phyloP scores from a whole-genome alignment of 2,329 filamentous ascomycete species.

The Fusarium sulawesiense region DNA sequence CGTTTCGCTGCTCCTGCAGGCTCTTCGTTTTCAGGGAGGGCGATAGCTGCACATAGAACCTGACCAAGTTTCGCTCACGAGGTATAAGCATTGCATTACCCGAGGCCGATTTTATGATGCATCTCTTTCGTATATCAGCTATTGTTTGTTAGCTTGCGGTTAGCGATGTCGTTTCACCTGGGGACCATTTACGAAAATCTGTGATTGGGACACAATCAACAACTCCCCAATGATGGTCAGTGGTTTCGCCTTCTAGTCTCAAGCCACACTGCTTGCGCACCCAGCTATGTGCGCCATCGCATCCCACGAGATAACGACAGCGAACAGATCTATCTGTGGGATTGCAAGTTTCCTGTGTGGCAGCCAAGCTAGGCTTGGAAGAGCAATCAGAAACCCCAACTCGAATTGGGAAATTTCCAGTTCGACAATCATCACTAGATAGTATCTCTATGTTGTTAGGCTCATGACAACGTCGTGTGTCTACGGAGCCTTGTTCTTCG shows the following conservation, averaged over 20 bases:
- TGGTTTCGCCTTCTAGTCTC: not conserved
- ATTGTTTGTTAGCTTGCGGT: not conserved
- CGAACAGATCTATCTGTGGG: not conserved
- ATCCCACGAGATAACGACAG: not conserved
- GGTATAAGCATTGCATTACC: not conserved
- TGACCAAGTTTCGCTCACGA: not conserved
- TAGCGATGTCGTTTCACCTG: not conserved
- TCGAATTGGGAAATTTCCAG: not conserved
- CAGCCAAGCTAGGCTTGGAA: not conserved
- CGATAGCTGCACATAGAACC: not conserved
- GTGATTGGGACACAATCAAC: not conserved
- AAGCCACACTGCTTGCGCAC: not conserved
- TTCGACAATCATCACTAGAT: not conserved
- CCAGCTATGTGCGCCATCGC: not conserved
- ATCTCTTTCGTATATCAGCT: conserved; percentile 1
- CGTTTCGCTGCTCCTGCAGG: not conserved
- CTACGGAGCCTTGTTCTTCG: not conserved
- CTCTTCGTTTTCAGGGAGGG: not conserved
- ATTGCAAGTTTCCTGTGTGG: not conserved
- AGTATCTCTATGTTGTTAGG: not conserved
- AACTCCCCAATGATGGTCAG: not conserved
- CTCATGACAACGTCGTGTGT: not conserved
- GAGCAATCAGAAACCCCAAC: not conserved
- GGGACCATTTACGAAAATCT: not conserved
- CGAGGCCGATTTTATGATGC: not conserved